phyloP scores from a whole-genome alignment of 1,139 yeast genomes.

The Candida glucosophila region DNA sequence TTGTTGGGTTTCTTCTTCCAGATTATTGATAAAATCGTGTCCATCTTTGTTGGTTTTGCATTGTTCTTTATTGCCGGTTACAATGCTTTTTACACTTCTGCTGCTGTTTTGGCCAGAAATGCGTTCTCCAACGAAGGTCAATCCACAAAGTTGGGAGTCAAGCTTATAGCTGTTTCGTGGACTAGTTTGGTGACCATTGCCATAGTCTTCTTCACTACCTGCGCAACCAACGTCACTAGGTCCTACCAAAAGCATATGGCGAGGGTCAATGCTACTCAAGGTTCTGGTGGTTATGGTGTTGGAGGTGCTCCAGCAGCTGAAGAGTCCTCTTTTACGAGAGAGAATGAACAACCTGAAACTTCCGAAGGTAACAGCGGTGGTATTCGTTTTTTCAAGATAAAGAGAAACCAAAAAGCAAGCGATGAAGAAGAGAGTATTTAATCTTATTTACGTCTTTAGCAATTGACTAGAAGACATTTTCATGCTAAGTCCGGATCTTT shows the following conservation, averaged over 20 bases:
- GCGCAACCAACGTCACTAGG: slow-evolving; percentile 42
- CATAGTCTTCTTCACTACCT: slow-evolving; percentile 45
- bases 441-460: too few species aligned
- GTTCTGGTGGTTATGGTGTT: slow-evolving; percentile 8
- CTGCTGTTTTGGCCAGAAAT: slow-evolving; percentile 52
- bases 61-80: slow-evolving; percentile 49
- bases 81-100: slow-evolving; percentile 62
- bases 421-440: slow-evolving; percentile 57
- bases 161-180: slow-evolving; percentile 60
- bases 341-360: slow-evolving; percentile 18
- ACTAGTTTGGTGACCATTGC: slow-evolving; percentile 51
- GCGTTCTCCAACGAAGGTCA: slow-evolving; percentile 45
- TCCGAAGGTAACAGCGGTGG: slow-evolving; percentile 45
- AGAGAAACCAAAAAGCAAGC: slow-evolving; percentile 56
- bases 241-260: slow-evolving; percentile 39
- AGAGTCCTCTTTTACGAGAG: slow-evolving; percentile 40
- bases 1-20: slow-evolving; percentile 36
- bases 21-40: slow-evolving; percentile 44
- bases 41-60: slow-evolving; percentile 45
- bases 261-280: slow-evolving; percentile 20
- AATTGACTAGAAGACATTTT: too few species aligned
- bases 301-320: slow-evolving; percentile 18
- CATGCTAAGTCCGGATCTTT: too few species aligned
- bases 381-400: slow-evolving; percentile 69
- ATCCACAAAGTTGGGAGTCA: slow-evolving; percentile 44